These are phyloP conservation scores for Cyberlindnera misumaiensis DNA, from an alignment of 805 yeast species.

Conservation along the genomic window DNA sequence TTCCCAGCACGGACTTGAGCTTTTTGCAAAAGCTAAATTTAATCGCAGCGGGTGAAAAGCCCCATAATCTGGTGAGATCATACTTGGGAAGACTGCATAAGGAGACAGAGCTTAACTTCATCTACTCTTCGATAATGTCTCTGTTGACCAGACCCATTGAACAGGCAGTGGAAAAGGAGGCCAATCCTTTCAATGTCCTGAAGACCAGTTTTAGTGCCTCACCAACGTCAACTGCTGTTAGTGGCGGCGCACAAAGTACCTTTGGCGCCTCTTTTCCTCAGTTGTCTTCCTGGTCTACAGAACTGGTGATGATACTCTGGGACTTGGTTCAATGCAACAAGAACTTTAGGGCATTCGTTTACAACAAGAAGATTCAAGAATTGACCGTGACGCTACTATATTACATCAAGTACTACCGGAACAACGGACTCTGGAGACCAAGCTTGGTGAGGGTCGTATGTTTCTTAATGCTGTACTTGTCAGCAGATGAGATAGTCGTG, in stretches of 20 bases:
- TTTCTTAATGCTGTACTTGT: conserved; percentile 45
- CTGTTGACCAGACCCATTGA: conserved; percentile 42
- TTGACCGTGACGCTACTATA: conserved; percentile 48
- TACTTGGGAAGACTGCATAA: conserved; percentile 48
- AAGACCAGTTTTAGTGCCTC: conserved; percentile 14
- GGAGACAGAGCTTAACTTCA: conserved; percentile 44
- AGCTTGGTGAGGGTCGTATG: conserved; percentile 42
- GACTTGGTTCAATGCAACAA: conserved; percentile 71
- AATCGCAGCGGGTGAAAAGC: conserved; percentile 23
- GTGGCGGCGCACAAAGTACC: conserved; percentile 1
- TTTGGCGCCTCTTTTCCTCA: conserved; percentile 28
- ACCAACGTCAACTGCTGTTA: conserved; percentile 7
- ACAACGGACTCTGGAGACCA: conserved; percentile 30
- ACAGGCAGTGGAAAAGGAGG: conserved; percentile 30
- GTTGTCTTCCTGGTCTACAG: conserved; percentile 46
- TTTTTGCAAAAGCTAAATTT: conserved; percentile 32
- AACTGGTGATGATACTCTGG: conserved; percentile 62
- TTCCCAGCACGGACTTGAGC: conserved; percentile 40
- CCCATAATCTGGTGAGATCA: conserved; percentile 42
- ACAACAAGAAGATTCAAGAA: conserved; percentile 44
- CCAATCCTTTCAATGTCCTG: conserved; percentile 28
- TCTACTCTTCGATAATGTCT: conserved; percentile 41
- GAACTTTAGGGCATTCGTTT: conserved; percentile 39
- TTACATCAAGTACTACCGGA: conserved; percentile 46
- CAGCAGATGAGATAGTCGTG: conserved; percentile 32